Base-by-base conservation (phyloP, 495 filamentous ascomycete genomes). In the Filosporella fistucella region DNA sequence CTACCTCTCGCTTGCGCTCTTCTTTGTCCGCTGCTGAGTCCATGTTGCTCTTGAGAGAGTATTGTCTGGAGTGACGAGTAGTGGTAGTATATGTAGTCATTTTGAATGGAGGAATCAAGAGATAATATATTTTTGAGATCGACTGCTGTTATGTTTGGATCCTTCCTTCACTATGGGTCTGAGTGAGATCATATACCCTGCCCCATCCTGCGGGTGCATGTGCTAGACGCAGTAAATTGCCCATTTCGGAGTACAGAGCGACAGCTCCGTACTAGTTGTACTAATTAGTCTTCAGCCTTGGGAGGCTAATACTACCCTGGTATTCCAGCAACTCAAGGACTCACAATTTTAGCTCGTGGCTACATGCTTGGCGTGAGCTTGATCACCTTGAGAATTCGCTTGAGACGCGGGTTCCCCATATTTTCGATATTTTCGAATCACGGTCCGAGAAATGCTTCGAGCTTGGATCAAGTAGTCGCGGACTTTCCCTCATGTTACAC, bases 1-100 rank as follows among this genome's bases (percentile, higher is more conserved):
- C 26, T 58, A 54, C 58, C 45, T 63, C 60, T 45, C 60, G 51
- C 48, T 61, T 63, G 24, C 52, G 52, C 45, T 63, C 60, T 54
- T 59, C 60, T 51, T 58, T 58, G 33, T 63, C 60, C 30, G 43
- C 46, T 34, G 55, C 11, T 38, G 47, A 45, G 24, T 59, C 56
- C 56, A 59, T 59, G 20, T 21, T 48, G 32, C 8, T 53, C 20
- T 37, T 42, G 47, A 51, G 40, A n/a, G 43, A 51, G 29, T 51
- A 55, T 18, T 55, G 51, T 36, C 47, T 54, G 17, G 51, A 45
- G 24, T 42, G 35, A 25, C 40, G 37, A 10, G 25, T 36, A 12
- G 46, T 52, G 26, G 51, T 54, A 13, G 43, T 52, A 46, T 49
- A 39, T 3, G n/a, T 23, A 14, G 36, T 36, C 49, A 50, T 54